These are phyloP conservation scores for Trypanosoma theileri DNA, from an alignment of 208 protist species.

Conservation along the genomic window DNA sequence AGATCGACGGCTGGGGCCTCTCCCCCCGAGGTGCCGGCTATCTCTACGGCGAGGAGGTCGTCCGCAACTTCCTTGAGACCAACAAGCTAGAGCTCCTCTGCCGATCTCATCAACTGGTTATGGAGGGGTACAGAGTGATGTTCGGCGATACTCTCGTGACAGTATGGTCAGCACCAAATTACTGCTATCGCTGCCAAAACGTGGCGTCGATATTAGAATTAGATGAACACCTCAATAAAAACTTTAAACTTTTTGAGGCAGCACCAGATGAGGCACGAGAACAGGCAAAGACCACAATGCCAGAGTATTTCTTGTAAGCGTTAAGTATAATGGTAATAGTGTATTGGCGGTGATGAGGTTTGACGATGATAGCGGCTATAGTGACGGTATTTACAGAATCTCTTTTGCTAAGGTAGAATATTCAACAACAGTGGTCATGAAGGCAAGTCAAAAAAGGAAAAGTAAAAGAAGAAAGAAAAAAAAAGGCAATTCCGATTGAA, in stretches of 20 bases:
- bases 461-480: too few relatives aligned
- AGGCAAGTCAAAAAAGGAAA: neutral
- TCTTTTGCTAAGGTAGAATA: neutral
- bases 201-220: constrained; percentile 98
- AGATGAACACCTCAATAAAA: constrained; percentile 96
- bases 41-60: constrained; percentile 98
- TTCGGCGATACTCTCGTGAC: constrained; percentile 95
- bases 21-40: constrained; percentile 98
- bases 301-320: constrained; percentile 77
- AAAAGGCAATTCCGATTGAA: too few relatives aligned
- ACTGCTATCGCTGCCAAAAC: constrained; percentile 98
- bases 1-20: constrained; percentile 96
- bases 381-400: neutral
- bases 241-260: constrained; percentile 99
- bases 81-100: constrained; percentile 95
- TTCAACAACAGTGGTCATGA: neutral
- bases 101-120: constrained; percentile 96
- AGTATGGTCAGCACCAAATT: constrained; percentile 97
- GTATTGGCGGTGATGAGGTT: neutral
- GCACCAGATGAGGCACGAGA: constrained; percentile 94
- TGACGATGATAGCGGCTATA: neutral
- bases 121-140: constrained; percentile 95
- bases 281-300: constrained; percentile 60
- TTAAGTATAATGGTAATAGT: neutral
- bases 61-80: constrained; percentile 91